Base-by-base conservation (phyloP, 2,329 filamentous ascomycete species). In the Tetracladium maxilliforme region DNA sequence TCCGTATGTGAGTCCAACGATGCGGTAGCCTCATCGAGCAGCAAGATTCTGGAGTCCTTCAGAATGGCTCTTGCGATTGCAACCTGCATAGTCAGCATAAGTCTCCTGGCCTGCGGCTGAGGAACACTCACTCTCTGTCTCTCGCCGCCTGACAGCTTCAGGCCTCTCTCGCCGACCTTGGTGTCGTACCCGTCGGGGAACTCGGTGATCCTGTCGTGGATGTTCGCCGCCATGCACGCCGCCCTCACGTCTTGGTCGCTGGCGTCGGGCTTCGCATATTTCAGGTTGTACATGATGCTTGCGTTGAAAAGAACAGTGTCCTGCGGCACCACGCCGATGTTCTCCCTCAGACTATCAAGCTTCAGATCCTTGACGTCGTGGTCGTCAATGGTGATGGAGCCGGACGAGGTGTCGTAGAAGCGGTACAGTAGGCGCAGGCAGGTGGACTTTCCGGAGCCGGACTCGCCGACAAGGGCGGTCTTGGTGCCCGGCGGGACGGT, bases 261-360 rank as follows among this genome's bases (percentile, higher is more conserved):
- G 8, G 78, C 83, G 15, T 65, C 51, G 21, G 81, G 80, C 35
- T 87, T 87, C 31, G 86, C 84, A 45, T 94, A 93, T 47, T 74
- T 78, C 32, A 94, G 59, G 44, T 94, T 94, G 55, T 92, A 93
- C 82, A 93, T 90, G 34, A 94, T 57, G 2, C 79, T 78, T 48
- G 93, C 86, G 47, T 93, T 93, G 64, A 94, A 94, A 22, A 94
- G 61, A 6, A 92, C 80, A 5, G 87, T 94, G 42, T 98, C 90
- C 49, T 98, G 90, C 2, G 90, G 90, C 6, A 98, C 90, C 21
- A 98, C 87, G 14, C 90, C 90, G 41, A 98, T 94, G 45, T 86
- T 78, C 31, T 70, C 67, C 37, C 90, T 73, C 28, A 98, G 63
- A 11, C 83, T 93, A 51, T 94, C 82, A 39, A 95, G 94, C 2